Evolutionary conservation across 169 alveolate genomes (phyloP).

Genomic region (Fabrea salina): DNA sequence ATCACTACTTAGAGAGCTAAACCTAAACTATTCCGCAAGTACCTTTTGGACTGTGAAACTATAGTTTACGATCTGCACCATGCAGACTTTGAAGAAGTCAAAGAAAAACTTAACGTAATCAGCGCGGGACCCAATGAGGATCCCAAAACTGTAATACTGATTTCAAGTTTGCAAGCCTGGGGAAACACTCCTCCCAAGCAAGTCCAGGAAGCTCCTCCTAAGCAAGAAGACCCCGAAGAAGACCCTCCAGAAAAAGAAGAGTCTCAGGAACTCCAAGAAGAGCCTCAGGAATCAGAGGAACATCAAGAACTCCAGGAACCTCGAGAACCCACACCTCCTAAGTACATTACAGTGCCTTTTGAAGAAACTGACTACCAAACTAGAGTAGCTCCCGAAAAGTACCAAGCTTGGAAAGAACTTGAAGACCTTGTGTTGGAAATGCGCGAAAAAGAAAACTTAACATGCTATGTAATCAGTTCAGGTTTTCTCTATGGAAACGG

Average conservation of each 20-base stretch:
- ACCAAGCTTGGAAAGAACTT: conserved; percentile 8
- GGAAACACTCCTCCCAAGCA: conserved; percentile 55
- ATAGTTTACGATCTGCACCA: conserved; percentile 75
- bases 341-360: conserved; percentile 37
- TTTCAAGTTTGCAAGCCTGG: conserved; percentile 65
- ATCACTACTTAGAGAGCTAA: conserved; percentile 12
- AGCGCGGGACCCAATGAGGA: neutral
- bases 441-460: conserved; percentile 61
- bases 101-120: conserved; percentile 49
- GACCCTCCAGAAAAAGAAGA: conserved; percentile 33
- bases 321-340: conserved; percentile 37
- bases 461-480: conserved; percentile 83
- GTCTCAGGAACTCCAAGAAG: conserved; percentile 34
- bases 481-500: conserved; percentile 91
- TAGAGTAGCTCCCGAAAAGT: conserved; percentile 42
- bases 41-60: neutral
- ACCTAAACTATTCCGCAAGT: conserved; percentile 6
- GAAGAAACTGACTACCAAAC: conserved; percentile 26
- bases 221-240: conserved; percentile 17
- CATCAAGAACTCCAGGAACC: conserved; percentile 2
- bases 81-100: conserved; percentile 73
- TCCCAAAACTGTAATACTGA: conserved; percentile 36
- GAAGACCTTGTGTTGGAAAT: conserved; percentile 58
- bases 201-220: conserved; percentile 22
- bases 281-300: conserved; percentile 21